phyloP scores from a whole-genome alignment of 2,329 filamentous ascomycete genomes.

The Aspergillus sp. region DNA sequence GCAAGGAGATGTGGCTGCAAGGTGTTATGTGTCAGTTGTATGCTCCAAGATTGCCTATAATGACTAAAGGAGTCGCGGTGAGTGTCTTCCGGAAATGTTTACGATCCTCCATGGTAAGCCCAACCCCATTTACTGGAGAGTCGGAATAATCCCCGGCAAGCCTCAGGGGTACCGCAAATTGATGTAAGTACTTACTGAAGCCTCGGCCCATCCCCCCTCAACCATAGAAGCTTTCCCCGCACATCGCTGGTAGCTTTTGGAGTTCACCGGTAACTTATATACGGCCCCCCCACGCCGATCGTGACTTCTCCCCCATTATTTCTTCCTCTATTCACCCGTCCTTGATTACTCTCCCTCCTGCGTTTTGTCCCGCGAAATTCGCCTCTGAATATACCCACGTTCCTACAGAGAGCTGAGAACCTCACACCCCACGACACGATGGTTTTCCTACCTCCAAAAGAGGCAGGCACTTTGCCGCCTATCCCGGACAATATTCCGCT shows the following conservation, averaged over 20 bases:
- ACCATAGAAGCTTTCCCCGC: constrained; percentile 18
- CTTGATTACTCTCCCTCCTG: background rate
- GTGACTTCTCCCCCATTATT: background rate
- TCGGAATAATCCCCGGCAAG: background rate
- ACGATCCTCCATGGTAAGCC: background rate
- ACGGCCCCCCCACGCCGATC: background rate
- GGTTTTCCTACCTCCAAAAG: constrained; percentile 49
- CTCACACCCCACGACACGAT: constrained; percentile 32
- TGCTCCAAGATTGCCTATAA: no score
- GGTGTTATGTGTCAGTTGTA: no score
- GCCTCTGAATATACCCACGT: background rate
- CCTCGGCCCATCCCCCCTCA: background rate
- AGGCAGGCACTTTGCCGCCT: constrained; percentile 49
- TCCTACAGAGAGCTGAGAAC: background rate
- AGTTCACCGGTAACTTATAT: background rate
- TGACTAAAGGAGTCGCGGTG: no score
- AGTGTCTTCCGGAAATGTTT: background rate
- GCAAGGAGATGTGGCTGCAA: background rate
- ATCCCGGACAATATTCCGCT: constrained; percentile 75
- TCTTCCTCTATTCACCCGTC: background rate
- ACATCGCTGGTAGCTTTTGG: background rate
- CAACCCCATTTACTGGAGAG: background rate
- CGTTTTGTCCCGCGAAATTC: background rate
- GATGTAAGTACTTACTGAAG: background rate
- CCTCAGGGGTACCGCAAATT: background rate